A percentile compares a stretch with the other conserved stretches of the same genome.
phyloP scores from a whole-genome alignment of 2,329 filamentous ascomycete species.

The Akanthomyces dipterigenus region DNA sequence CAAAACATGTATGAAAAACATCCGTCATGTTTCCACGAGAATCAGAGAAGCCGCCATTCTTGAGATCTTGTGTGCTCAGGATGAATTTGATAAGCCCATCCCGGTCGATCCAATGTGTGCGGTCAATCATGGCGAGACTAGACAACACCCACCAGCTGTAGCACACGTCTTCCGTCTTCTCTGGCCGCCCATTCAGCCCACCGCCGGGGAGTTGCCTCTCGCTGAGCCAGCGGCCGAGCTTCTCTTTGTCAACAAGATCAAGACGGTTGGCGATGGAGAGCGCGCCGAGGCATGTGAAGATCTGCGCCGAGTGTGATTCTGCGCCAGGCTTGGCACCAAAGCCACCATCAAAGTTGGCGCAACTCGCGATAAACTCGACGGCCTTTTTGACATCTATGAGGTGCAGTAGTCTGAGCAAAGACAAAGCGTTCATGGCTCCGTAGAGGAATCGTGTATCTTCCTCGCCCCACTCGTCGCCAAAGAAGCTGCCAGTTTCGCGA shows the following conservation, averaged over 20 bases:
- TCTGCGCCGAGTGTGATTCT: slow-evolving; percentile 91
- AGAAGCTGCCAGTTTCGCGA: slow-evolving; percentile 73
- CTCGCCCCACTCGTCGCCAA: slow-evolving; percentile 94
- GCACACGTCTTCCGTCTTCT: slow-evolving; percentile 94
- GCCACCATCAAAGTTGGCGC: slow-evolving; percentile 89
- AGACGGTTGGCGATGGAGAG: slow-evolving; percentile 76
- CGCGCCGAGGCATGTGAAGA: slow-evolving; percentile 88
- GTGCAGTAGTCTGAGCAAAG: slow-evolving; percentile 67
- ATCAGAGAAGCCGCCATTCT: slow-evolving; percentile 81
- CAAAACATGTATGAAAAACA: slow-evolving; percentile 93
- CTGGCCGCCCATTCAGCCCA: slow-evolving; percentile 86
- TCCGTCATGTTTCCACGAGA: slow-evolving; percentile 92
- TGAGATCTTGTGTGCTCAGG: slow-evolving; percentile 77
- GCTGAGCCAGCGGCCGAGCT: slow-evolving; percentile 82
- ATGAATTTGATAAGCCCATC: slow-evolving; percentile 76
- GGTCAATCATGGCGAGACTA: slow-evolving; percentile 81
- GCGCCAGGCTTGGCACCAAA: slow-evolving; percentile 86
- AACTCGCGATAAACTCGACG: slow-evolving; percentile 70
- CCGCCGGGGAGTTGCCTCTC: slow-evolving; percentile 84
- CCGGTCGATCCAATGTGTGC: slow-evolving; percentile 88
- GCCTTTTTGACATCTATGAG: slow-evolving; percentile 75
- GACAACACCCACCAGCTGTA: slow-evolving; percentile 99
- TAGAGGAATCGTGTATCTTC: slow-evolving; percentile 93
- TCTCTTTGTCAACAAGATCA: slow-evolving; percentile 75
- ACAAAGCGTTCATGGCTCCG: slow-evolving; percentile 81